phyloP scores from a whole-genome alignment of 2,329 filamentous ascomycete genomes.

The Colletotrichum viniferum region DNA sequence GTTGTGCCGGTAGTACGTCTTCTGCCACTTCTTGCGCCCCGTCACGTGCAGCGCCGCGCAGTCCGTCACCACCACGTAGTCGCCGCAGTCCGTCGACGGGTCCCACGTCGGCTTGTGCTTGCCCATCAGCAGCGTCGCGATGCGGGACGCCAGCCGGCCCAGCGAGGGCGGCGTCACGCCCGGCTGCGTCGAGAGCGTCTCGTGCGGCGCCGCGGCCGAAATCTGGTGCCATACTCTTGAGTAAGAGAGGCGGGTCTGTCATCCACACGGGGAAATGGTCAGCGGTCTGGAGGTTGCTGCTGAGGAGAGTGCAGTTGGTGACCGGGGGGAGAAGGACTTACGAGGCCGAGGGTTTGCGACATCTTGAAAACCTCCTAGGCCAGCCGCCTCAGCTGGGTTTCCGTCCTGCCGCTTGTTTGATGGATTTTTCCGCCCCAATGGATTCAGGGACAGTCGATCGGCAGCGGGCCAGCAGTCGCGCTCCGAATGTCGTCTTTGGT shows the following conservation, averaged over 20 bases:
- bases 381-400: conserved; percentile 1
- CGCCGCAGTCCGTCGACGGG: conserved; percentile 96
- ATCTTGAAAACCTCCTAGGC: conserved; percentile 49
- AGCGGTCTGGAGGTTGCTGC: background rate
- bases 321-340: conserved; percentile 41
- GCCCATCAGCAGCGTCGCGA: conserved; percentile 90
- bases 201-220: conserved; percentile 72
- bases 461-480: conserved; percentile 23
- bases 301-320: background rate
- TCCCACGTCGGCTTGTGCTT: conserved; percentile 99
- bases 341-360: conserved; percentile 81
- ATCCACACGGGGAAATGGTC: background rate
- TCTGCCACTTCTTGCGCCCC: conserved; percentile 90
- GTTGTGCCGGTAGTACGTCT: conserved; percentile 94
- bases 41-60: conserved; percentile 88
- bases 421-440: background rate
- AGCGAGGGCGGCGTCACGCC: conserved; percentile 75
- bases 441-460: background rate
- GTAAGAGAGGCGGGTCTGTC: conserved; percentile 92
- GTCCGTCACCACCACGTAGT: conserved; percentile 95
- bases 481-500: background rate
- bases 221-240: conserved; percentile 91
- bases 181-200: conserved; percentile 61
- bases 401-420: background rate
- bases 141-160: conserved; percentile 85